Percentiles rank a stretch among this genome's conserved stretches.
Conservation (phyloP, 129 eudicot genomes). For the Tagetes patula region DNA sequence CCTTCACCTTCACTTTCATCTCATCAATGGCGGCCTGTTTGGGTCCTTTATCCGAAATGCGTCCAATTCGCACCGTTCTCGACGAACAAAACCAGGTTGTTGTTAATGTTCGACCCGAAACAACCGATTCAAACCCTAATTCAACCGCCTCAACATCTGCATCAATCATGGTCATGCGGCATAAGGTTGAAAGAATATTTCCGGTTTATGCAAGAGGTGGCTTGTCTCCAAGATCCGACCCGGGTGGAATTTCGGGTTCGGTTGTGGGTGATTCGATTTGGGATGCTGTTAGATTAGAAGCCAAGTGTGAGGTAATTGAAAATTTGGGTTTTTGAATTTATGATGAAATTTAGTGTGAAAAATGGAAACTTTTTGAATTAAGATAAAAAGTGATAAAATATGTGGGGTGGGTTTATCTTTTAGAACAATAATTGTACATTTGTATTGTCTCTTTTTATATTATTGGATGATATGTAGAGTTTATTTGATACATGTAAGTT, state of each 20-base stretch:
- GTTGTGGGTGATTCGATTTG: constrained; percentile 54
- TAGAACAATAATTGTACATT: constrained; percentile 7
- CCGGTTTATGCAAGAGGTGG: constrained; percentile 66
- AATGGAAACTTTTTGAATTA: constrained; percentile 17
- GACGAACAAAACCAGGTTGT: constrained; percentile 20
- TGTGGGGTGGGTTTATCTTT: constrained; percentile 2
- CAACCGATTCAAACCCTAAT: constrained; percentile 29
- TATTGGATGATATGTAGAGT: constrained; percentile 5
- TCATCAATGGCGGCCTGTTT: constrained; percentile 38
- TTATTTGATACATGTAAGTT: constrained; percentile 13
- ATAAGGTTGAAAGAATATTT: constrained; percentile 54
- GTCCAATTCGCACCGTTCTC: constrained; percentile 29
- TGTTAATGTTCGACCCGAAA: constrained; percentile 20
- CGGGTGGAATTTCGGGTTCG: constrained; percentile 40
- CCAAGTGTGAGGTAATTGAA: constrained; percentile 54
- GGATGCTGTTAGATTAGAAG: constrained; percentile 61
- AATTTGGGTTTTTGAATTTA: not conserved
- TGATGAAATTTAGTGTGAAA: constrained; percentile 16
- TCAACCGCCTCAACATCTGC: constrained; percentile 26
- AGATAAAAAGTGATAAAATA: not conserved
- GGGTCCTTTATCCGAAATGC: constrained; percentile 38
- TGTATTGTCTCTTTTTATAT: not conserved
- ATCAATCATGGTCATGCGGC: constrained; percentile 34
- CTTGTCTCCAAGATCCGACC: constrained; percentile 45
- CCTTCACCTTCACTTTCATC: constrained; percentile 3